A percentile compares a stretch with the other conserved stretches of the same genome.
Evolutionary conservation across 768 basidiomycete species (phyloP).

Genomic region (Hysterangium stoloniferum): DNA sequence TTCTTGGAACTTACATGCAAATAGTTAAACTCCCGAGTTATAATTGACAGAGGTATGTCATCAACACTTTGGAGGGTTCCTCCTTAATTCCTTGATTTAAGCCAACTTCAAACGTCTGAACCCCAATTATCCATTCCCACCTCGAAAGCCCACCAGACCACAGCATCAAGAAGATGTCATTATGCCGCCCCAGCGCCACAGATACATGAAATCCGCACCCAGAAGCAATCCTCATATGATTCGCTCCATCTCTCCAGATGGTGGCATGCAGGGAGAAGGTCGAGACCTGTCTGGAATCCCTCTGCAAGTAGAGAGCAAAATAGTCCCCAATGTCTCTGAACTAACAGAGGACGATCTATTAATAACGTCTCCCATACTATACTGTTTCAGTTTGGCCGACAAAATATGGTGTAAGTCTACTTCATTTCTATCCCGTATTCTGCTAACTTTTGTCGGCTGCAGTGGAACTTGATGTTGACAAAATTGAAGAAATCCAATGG

Average conservation of each 20-base stretch:
- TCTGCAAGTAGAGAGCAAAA: neutral
- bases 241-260: too few relatives aligned
- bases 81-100: conserved; percentile 9
- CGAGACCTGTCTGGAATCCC: neutral
- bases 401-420: conserved; percentile 48
- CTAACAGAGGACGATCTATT: conserved; percentile 47
- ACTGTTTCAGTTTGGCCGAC: conserved; percentile 54
- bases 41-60: conserved; percentile 47
- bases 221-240: too few relatives aligned
- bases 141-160: neutral
- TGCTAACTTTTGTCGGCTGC: conserved; percentile 5
- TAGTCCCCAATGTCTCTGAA: conserved; percentile 22
- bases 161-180: neutral
- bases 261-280: too few relatives aligned
- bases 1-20: too few relatives aligned
- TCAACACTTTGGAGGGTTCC: neutral
- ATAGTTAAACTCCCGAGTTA: conserved; percentile 49
- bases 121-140: conserved; percentile 40
- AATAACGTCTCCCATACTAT: conserved; percentile 47
- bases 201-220: too few relatives aligned
- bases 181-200: too few relatives aligned
- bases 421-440: neutral
- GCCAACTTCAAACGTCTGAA: conserved; percentile 47
- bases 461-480: conserved; percentile 58
- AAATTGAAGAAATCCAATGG: conserved; percentile 47